phyloP scores from a whole-genome alignment of 352 stramenopile species.

The Globisporangium megalacanthum region DNA sequence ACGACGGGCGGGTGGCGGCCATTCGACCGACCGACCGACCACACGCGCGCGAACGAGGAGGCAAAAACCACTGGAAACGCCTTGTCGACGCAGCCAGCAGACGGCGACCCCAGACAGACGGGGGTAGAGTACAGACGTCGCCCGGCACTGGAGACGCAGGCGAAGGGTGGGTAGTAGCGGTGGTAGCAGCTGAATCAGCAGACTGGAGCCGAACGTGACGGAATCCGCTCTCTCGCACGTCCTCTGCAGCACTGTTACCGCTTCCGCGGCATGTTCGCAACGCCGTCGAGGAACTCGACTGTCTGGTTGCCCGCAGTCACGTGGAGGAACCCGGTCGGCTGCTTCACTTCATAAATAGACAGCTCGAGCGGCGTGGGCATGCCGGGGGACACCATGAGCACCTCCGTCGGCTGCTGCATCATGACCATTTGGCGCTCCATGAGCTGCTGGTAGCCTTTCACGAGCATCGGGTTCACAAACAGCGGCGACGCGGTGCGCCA shows the following conservation, averaged over 20 bases:
- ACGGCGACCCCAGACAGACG: not conserved
- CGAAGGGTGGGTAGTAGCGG: not conserved
- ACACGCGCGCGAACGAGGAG: too few relatives aligned
- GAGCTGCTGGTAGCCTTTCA: conserved; percentile 52
- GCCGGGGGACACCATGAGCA: conserved; percentile 62
- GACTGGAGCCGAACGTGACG: not conserved
- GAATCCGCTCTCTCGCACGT: not conserved
- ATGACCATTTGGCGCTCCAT: conserved; percentile 28
- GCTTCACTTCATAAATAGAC: conserved; percentile 84
- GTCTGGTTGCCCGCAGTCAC: conserved; percentile 80
- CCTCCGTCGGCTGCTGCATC: conserved; percentile 28
- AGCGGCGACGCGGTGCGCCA: conserved; percentile 19
- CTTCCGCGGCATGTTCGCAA: conserved; percentile 80
- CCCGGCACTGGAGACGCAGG: not conserved
- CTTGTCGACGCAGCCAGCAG: not conserved
- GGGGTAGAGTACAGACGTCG: not conserved
- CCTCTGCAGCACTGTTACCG: conserved; percentile 30
- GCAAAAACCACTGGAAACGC: not conserved
- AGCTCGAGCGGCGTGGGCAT: conserved; percentile 68
- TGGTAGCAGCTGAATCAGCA: not conserved
- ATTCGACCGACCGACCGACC: not conserved
- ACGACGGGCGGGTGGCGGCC: not conserved
- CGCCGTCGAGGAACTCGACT: conserved; percentile 75
- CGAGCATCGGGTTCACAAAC: conserved; percentile 62
- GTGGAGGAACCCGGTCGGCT: conserved; percentile 74